Conservation (phyloP, 305 asterid genomes). For the Nicotiana rustica region DNA sequence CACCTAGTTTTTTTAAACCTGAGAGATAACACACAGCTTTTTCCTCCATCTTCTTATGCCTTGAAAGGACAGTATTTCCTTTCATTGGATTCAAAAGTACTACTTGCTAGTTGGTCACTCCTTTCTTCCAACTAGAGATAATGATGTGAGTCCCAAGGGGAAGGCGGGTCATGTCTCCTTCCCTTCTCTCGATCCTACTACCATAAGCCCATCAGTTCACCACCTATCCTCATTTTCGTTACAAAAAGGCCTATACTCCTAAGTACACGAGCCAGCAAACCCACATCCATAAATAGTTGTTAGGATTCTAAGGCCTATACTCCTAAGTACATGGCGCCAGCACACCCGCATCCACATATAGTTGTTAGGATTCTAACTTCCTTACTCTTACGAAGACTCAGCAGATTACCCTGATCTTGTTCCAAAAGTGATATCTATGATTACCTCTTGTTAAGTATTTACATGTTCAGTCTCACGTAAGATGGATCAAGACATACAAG, state of each 20-base stretch:
- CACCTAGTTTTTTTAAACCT: too few species aligned
- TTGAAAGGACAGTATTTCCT: constrained; percentile 20
- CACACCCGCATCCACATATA: constrained; percentile 2
- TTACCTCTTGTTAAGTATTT: constrained; percentile 20
- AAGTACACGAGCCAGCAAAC: not conserved
- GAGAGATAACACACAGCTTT: too few species aligned
- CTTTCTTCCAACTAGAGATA: not conserved
- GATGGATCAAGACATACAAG: not conserved
- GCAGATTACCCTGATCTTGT: not conserved
- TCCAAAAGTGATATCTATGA: constrained; percentile 14
- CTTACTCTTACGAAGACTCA: not conserved
- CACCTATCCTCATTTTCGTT: not conserved
- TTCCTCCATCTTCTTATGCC: constrained; percentile 5
- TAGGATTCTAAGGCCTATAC: not conserved
- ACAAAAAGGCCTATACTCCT: not conserved
- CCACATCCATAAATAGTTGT: not conserved
- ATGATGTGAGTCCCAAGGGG: not conserved
- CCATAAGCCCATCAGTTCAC: not conserved
- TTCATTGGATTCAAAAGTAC: constrained; percentile 3
- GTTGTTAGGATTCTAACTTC: not conserved
- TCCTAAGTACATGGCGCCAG: not conserved
- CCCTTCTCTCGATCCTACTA: not conserved
- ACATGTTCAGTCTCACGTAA: constrained; percentile 24
- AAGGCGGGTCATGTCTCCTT: constrained; percentile 16
- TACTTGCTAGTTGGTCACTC: constrained; percentile 25